phyloP scores from a whole-genome alignment of 1,284 basidiomycete species.

The Tilletia indica region DNA sequence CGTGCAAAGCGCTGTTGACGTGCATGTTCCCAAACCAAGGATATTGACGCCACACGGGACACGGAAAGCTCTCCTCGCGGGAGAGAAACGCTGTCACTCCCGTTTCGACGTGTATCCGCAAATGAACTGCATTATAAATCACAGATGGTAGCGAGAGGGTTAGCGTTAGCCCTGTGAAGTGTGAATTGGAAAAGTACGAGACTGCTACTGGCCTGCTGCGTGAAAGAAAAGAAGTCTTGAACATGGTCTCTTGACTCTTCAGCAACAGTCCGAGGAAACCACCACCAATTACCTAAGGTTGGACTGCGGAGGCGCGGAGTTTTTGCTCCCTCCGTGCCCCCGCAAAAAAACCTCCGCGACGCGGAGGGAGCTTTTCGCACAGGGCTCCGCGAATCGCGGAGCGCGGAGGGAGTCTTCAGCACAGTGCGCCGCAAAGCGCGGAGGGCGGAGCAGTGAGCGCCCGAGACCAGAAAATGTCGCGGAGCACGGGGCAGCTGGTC shows the following conservation, averaged over 20 bases:
- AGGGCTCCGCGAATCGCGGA: too few species aligned
- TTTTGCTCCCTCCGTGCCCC: too few species aligned
- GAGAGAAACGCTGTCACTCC: not conserved
- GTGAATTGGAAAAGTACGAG: not conserved
- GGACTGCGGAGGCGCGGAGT: too few species aligned
- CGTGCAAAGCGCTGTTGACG: not conserved
- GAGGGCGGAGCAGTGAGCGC: too few species aligned
- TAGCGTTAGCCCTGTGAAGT: not conserved
- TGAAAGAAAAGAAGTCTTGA: not conserved
- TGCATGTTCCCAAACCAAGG: not conserved
- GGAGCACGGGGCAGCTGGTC: too few species aligned
- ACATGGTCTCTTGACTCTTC: not conserved
- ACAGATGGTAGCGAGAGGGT: not conserved
- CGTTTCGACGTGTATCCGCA: not conserved
- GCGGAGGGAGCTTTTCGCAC: too few species aligned
- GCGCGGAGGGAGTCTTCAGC: too few species aligned
- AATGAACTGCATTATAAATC: not conserved
- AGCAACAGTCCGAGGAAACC: not conserved
- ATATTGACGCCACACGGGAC: not conserved
- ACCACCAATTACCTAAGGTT: slow-evolving; percentile 5
- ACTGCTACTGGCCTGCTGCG: slow-evolving; percentile 2
- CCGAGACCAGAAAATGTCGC: too few species aligned
- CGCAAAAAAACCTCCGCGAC: too few species aligned
- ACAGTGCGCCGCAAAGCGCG: too few species aligned
- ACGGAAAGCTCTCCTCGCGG: not conserved